These are phyloP conservation scores for Alternaria ventricosa DNA, from an alignment of 2,329 filamentous ascomycete species.

Conservation along the genomic window DNA sequence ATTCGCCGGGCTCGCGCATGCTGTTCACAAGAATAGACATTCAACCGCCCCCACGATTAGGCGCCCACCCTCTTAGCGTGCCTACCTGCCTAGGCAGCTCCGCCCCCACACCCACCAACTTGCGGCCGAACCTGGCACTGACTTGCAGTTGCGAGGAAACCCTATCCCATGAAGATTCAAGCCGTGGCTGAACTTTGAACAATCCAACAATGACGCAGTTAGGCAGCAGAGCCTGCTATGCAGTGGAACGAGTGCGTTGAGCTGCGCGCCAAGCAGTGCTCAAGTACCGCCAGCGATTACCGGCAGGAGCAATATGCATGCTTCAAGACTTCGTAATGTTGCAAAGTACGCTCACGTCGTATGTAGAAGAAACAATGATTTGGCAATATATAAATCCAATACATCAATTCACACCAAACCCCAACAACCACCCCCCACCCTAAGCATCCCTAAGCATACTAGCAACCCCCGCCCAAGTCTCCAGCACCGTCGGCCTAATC, in stretches of 20 bases:
- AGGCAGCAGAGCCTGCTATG: background rate
- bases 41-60: background rate
- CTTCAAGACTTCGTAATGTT: background rate
- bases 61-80: background rate
- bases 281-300: background rate
- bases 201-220: background rate
- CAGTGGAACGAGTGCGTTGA: background rate
- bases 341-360: background rate
- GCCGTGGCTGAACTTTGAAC: fast-evolving
- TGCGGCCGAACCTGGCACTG: background rate
- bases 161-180: no score
- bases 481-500: constrained; percentile 56
- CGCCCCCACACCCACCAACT: background rate
- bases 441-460: constrained; percentile 38
- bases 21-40: background rate
- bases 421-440: background rate
- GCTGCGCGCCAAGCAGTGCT: background rate
- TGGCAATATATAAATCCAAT: fast-evolving
- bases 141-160: no score
- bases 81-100: background rate
- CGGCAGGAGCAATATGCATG: background rate
- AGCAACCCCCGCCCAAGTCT: constrained; percentile 54
- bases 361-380: fast-evolving
- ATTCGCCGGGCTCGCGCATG: background rate
- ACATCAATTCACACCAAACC: background rate